Percentiles rank a stretch among this genome's conserved stretches.
Conservation (phyloP, 805 yeast species). For the Sungouiella thailandica region DNA sequence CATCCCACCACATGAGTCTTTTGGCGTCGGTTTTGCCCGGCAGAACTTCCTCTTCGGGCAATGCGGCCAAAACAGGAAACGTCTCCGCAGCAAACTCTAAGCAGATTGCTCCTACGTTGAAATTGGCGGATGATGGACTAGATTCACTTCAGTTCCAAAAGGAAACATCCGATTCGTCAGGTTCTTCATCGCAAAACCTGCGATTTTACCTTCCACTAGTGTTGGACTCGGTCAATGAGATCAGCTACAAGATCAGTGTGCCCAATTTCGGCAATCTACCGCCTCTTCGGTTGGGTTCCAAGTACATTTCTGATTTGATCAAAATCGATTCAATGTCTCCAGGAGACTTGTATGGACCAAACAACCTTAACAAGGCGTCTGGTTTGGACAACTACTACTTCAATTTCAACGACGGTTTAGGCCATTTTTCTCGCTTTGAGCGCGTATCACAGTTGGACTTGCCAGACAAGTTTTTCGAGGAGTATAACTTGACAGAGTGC, state of each 20-base stretch:
- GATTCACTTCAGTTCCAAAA: slow-evolving; percentile 30
- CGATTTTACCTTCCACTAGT: slow-evolving; percentile 31
- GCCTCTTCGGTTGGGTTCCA: slow-evolving; percentile 56
- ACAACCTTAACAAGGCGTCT: slow-evolving; percentile 46
- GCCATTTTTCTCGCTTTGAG: slow-evolving; percentile 70
- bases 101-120: slow-evolving; percentile 29
- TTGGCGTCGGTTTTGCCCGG: slow-evolving; percentile 17
- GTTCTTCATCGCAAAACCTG: slow-evolving; percentile 19
- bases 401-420: slow-evolving; percentile 40
- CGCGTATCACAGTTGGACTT: slow-evolving; percentile 61
- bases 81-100: slow-evolving; percentile 8
- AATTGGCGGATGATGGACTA: slow-evolving; percentile 19
- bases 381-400: slow-evolving; percentile 63
- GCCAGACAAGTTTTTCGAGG: slow-evolving; percentile 77
- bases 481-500: slow-evolving; percentile 61
- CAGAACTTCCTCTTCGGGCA: slow-evolving; percentile 3
- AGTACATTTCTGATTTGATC: slow-evolving; percentile 55
- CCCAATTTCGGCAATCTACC: slow-evolving; percentile 48
- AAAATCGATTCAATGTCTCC: slow-evolving; percentile 56
- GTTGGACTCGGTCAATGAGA: slow-evolving; percentile 34
- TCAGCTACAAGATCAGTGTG: slow-evolving; percentile 39
- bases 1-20: slow-evolving; percentile 12
- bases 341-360: slow-evolving; percentile 50
- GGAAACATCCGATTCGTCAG: slow-evolving; percentile 15
- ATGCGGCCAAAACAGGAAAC: slow-evolving; percentile 1